Evolutionary conservation across 2,329 filamentous ascomycete genomes (phyloP).

Genomic region (Penicillium janthinellum): DNA sequence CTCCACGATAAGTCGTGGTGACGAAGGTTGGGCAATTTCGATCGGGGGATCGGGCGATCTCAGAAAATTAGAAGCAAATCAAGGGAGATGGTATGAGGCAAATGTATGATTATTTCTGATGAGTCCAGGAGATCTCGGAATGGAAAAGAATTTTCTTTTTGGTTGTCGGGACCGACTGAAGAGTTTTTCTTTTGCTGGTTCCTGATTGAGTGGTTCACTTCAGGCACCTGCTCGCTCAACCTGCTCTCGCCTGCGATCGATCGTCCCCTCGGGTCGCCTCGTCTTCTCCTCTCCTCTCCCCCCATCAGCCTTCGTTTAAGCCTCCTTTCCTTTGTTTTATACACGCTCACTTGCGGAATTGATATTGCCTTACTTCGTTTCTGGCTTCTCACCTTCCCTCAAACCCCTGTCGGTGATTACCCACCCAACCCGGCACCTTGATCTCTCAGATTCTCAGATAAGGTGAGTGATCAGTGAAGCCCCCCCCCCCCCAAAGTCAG

Average conservation of each 20-base stretch:
- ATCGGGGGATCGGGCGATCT: not conserved
- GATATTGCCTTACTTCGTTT: not conserved
- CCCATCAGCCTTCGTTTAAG: not conserved
- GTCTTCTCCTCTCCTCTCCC: not conserved
- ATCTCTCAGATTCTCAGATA: not conserved
- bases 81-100: conserved; percentile 5
- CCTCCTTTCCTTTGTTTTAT: not conserved
- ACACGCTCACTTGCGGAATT: not conserved
- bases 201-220: not conserved
- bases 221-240: conserved; percentile 26
- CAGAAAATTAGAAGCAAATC: not conserved
- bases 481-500: not conserved
- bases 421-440: not conserved
- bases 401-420: not conserved
- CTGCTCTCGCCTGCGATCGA: not conserved
- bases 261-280: not conserved
- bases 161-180: conserved; percentile 10
- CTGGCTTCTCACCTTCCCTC: not conserved
- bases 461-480: not conserved
- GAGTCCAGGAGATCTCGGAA: conserved; percentile 2
- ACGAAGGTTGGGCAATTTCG: not conserved
- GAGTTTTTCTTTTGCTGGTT: conserved; percentile 23
- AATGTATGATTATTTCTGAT: not conserved
- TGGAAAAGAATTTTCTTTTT: conserved; percentile 5
- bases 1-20: conserved; percentile 12